Conservation (phyloP, 768 basidiomycete species). For the Rhizopogon roseolus region DNA sequence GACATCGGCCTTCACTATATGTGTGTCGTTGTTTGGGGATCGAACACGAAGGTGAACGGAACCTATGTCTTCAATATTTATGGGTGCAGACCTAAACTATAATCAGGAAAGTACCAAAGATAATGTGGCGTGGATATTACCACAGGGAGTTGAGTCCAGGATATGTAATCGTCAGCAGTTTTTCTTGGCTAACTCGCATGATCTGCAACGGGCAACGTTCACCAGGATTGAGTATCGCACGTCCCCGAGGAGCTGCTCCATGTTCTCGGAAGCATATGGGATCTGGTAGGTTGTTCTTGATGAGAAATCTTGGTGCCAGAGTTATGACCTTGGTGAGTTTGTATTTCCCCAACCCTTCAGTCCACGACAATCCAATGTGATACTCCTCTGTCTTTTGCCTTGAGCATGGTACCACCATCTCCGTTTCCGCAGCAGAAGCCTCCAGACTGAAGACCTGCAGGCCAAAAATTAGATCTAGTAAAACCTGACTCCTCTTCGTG, state of each 20-base stretch:
- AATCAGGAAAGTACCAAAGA: neutral
- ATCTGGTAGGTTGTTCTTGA: conserved; percentile 74
- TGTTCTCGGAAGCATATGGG: conserved; percentile 83
- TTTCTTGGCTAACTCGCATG: conserved; percentile 61
- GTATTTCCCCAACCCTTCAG: conserved; percentile 94
- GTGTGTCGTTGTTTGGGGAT: conserved; percentile 31
- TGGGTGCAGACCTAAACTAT: conserved; percentile 75
- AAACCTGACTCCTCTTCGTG: neutral
- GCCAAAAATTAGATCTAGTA: conserved; percentile 3
- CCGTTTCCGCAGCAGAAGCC: conserved; percentile 87
- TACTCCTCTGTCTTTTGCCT: conserved; percentile 60
- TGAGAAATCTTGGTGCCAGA: conserved; percentile 82
- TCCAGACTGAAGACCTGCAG: conserved; percentile 80
- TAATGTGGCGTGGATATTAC: conserved; percentile 33
- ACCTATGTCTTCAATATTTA: conserved; percentile 91
- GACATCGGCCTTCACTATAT: conserved; percentile 71
- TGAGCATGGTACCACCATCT: conserved; percentile 64
- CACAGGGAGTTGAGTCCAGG: conserved; percentile 83
- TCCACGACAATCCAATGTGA: conserved; percentile 87
- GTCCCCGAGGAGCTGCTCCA: conserved; percentile 61
- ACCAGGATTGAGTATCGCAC: conserved; percentile 57
- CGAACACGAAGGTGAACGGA: conserved; percentile 65
- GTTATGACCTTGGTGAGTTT: conserved; percentile 94
- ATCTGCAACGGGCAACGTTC: conserved; percentile 65
- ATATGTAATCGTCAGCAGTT: conserved; percentile 78